Evolutionary conservation across 2,329 filamentous ascomycete genomes (phyloP), one percentile per base, ranked within the genome.

Genomic region (Aspergillus awamori): DNA sequence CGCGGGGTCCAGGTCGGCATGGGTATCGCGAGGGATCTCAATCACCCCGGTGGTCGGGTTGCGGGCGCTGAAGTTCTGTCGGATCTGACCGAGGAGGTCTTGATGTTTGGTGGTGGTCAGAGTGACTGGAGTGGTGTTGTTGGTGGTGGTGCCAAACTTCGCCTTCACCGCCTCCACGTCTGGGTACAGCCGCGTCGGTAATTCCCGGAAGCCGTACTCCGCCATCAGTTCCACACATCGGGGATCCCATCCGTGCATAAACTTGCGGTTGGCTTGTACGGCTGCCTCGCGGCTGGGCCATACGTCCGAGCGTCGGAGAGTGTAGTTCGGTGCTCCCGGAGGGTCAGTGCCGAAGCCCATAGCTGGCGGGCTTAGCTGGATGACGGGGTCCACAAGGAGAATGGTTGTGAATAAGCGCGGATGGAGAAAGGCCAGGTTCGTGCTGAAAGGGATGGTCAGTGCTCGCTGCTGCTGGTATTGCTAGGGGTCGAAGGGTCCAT

Each of bases 251-350:
- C 20, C n/a, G n/a, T 22, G 53, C 43, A 56, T 59, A 30, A 62
- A 39, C 11, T 48, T 56, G 28, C 17, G 22, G 8, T 36, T 17
- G 26, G 52, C 36, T 3, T 43, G 28, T 15, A 36, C 45, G 1
- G 64, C 64, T 15, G 43, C 47, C n/a, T 59, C 33, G 2, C 59
- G 48, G 13, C 53, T 62, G 5, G 59, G 52, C 64, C 62, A 64
- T 0, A 57, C 11, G 39, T 66, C 64, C 4, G 51, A 38, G 8
- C 59, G 53, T 3, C 43, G 53, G 15, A 59, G 51, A 10, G 39
- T 28, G 24, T 48, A 59, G 24, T 59, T 59, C 7, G 55, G 15
- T 4, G 57, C 26, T 4, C 51, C 43, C 15, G 57, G 51, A 11
- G 57, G 30, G 15, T 58, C 22, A 24, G 41, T 47, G 10, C 36